A percentile compares a stretch with the other conserved stretches of the same genome.
Conservation (phyloP, 192 early-diverging fungal genomes). For the Piromyces finnis region DNA sequence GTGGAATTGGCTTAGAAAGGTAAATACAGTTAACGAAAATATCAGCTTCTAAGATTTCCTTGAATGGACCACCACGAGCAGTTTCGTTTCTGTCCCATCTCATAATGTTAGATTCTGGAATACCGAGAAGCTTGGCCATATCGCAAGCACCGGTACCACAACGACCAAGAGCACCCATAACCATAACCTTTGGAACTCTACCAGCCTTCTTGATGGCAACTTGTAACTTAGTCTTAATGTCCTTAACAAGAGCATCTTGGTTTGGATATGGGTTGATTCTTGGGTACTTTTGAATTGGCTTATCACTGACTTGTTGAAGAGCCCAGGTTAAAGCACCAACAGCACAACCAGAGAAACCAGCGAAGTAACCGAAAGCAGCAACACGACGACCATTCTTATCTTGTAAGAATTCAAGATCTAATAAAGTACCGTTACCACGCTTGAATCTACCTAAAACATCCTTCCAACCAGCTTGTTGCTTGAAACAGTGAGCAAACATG, state of each 20-base stretch:
- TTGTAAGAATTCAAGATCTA: slow-evolving; percentile 89
- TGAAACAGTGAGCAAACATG: slow-evolving; percentile 98
- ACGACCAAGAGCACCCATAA: slow-evolving; percentile 94
- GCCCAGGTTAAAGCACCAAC: slow-evolving; percentile 84
- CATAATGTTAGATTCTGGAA: slow-evolving; percentile 68
- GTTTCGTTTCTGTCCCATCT: slow-evolving; percentile 95
- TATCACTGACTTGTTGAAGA: slow-evolving; percentile 6
- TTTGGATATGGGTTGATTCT: slow-evolving; percentile 66
- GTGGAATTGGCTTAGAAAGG: slow-evolving; percentile 75
- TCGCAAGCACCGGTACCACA: slow-evolving; percentile 82
- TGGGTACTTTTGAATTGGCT: slow-evolving; percentile 36
- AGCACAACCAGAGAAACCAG: slow-evolving; percentile 87
- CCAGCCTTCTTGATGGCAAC: slow-evolving; percentile 37
- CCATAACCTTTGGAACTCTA: slow-evolving; percentile 64
- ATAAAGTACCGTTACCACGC: slow-evolving; percentile 63
- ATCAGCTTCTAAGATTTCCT: slow-evolving; percentile 68
- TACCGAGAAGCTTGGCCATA: slow-evolving; percentile 59
- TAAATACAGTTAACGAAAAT: slow-evolving; percentile 99
- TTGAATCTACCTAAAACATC: slow-evolving; percentile 72
- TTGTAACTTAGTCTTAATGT: slow-evolving; percentile 43
- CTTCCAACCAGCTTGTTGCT: slow-evolving; percentile 86
- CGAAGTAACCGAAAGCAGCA: slow-evolving; percentile 93
- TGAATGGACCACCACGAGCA: slow-evolving; percentile 77
- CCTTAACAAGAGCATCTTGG: slow-evolving; percentile 53
- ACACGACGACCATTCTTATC: slow-evolving; percentile 72